Base-by-base conservation (phyloP, 768 basidiomycete species). In the Amanita pallidorosea region DNA sequence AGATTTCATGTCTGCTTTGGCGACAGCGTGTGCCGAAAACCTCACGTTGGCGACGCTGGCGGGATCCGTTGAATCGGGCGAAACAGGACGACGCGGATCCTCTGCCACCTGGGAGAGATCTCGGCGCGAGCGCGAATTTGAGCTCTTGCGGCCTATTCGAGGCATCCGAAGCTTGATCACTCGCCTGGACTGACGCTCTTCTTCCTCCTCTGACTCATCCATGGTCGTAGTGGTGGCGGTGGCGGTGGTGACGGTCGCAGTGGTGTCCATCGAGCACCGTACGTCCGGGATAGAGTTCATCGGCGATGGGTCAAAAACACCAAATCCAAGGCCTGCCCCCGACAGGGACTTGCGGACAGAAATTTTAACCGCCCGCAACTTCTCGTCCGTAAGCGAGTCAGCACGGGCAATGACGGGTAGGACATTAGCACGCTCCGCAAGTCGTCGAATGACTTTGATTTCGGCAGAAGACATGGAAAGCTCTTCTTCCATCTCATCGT, bases 311-410 rank as follows among this genome's bases (percentile, higher is more conserved):
- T 36, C 52, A 47, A 91, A 88, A 17, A 91, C 80, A 44, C 88
- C 88, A 61, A 89, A 85, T 60, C 79, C 82, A 36, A 91, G 74
- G 12, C 77, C 77, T 17, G 83, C 82, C 48, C 77, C 75, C 47
- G 69, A 68, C 35, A 92, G 68, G 51, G 83, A 87, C 46, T 67
- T 74, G 42, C 78, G 79, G n/a, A 92, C 77, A 69, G 58, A 51
- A 27, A 41, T 45, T 70, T 90, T 91, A 45, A 90, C 73, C 42
- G 78, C 76, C 41, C 66, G 65, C 51, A 93, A 71, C 56, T 77
- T 83, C 54, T 81, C 83, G 60, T 92, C 85, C 34, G 90, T 92
- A 54, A 93, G 72, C 35, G 87, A 88, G 65, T 93, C 90, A 3
- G 88, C 74, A 53, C 71, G 83, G 12, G 85, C 84, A 55, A 93